A percentile compares a stretch with the other conserved stretches of the same genome.
Evolutionary conservation across 202 grass and related monocot genomes (phyloP).

Genomic region (Dendrocalamus latiflorus): DNA sequence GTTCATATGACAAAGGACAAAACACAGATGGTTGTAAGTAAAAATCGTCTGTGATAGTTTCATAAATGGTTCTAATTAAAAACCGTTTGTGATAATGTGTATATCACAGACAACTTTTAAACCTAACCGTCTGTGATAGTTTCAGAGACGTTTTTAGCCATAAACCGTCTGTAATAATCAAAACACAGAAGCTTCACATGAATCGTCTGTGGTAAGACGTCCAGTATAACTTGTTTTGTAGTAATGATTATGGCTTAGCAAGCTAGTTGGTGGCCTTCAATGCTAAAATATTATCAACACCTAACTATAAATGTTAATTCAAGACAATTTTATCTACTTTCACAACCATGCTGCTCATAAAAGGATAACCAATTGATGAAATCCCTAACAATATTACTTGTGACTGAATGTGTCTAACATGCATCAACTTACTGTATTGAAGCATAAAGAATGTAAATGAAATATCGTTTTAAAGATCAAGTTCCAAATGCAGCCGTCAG

Average conservation of each 20-base stretch:
- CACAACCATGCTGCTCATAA: not conserved
- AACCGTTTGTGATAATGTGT: too few species aligned
- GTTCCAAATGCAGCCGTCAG: not conserved
- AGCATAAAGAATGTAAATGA: not conserved
- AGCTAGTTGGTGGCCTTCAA: not conserved
- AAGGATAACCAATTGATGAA: not conserved
- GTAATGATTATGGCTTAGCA: not conserved
- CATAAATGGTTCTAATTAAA: too few species aligned
- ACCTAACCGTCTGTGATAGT: too few species aligned
- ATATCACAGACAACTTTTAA: too few species aligned
- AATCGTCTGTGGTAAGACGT: too few species aligned
- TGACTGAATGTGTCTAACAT: not conserved
- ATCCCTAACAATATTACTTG: not conserved
- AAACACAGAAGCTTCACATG: too few species aligned
- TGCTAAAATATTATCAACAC: not conserved
- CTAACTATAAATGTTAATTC: not conserved
- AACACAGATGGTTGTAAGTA: too few species aligned
- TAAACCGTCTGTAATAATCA: too few species aligned
- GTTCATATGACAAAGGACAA: too few species aligned
- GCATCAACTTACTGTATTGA: not conserved
- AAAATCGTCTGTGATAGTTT: too few species aligned
- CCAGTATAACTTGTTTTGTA: too few species aligned
- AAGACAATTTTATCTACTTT: not conserved
- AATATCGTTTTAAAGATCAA: not conserved
- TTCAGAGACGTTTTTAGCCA: too few species aligned